phyloP scores from a whole-genome alignment of 768 basidiomycete genomes.

The Pisolithus sp. region DNA sequence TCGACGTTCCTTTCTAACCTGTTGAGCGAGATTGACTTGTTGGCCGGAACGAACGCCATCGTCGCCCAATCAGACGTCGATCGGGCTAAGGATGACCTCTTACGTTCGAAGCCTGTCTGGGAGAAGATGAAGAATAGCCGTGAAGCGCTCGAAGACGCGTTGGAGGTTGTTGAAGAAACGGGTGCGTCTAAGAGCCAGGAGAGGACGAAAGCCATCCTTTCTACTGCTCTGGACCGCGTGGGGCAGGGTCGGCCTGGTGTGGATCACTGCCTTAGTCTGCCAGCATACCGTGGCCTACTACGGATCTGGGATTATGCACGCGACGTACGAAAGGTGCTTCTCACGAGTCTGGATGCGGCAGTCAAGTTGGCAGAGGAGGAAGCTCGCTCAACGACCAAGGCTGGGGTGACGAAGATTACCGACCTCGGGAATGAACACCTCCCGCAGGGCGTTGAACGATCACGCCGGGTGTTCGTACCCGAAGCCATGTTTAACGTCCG shows the following conservation, averaged over 20 bases:
- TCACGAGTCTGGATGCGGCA: constrained; percentile 75
- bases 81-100: constrained; percentile 63
- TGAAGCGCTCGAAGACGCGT: constrained; percentile 69
- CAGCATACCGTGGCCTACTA: constrained; percentile 77
- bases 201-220: constrained; percentile 54
- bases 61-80: constrained; percentile 77
- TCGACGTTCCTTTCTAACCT: constrained; percentile 87
- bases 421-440: constrained; percentile 72
- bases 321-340: constrained; percentile 70
- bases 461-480: constrained; percentile 85
- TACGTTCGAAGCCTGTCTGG: constrained; percentile 67
- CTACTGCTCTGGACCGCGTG: constrained; percentile 68
- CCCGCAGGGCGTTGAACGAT: constrained; percentile 74
- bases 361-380: constrained; percentile 80
- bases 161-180: constrained; percentile 76
- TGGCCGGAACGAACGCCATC: constrained; percentile 79
- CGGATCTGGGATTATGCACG: constrained; percentile 81
- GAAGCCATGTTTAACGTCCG: constrained; percentile 89
- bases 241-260: constrained; percentile 68
- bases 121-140: constrained; percentile 78
- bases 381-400: constrained; percentile 59
- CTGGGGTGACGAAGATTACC: constrained; percentile 60
- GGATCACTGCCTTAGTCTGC: constrained; percentile 48
- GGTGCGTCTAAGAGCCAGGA: constrained; percentile 48
- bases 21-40: constrained; percentile 83